phyloP scores from a whole-genome alignment of 1,284 basidiomycete species.

The Boletellus dicymbophilus region DNA sequence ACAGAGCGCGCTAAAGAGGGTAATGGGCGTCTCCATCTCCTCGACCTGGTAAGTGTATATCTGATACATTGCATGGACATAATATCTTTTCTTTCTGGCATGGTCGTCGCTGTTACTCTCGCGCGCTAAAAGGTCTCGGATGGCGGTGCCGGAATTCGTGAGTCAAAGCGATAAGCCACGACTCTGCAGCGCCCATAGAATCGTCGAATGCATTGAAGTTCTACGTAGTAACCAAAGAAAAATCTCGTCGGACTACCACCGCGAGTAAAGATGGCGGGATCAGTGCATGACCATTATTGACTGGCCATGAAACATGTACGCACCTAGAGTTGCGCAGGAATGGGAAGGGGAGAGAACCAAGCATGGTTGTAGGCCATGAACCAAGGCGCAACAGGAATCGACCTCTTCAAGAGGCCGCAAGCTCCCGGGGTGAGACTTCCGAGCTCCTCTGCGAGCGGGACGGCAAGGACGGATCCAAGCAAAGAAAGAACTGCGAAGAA shows the following conservation, averaged over 20 bases:
- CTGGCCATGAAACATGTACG: constrained; percentile 29
- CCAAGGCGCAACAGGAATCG: constrained; percentile 34
- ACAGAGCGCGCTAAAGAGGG: constrained; percentile 79
- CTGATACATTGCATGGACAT: neutral
- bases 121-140: constrained; percentile 90
- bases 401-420: constrained; percentile 11
- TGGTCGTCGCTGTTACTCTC: neutral
- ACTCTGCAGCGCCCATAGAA: constrained; percentile 35
- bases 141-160: constrained; percentile 64
- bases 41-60: constrained; percentile 68
- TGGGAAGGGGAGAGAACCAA: constrained; percentile 38
- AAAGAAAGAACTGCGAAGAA: constrained; percentile 1
- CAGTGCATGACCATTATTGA: constrained; percentile 10
- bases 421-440: constrained; percentile 4
- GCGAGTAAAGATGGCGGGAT: neutral
- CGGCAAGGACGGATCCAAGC: neutral
- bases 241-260: neutral
- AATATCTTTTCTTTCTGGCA: too few relatives aligned
- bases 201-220: constrained; percentile 48
- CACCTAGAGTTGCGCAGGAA: constrained; percentile 5
- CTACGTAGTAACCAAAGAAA: constrained; percentile 35
- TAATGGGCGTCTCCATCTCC: constrained; percentile 79
- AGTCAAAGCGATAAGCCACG: constrained; percentile 48
- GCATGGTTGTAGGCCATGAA: constrained; percentile 47
- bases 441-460: constrained; percentile 10